phyloP scores from a whole-genome alignment of 495 filamentous ascomycete species.

The Elaphomyces granulatus region DNA sequence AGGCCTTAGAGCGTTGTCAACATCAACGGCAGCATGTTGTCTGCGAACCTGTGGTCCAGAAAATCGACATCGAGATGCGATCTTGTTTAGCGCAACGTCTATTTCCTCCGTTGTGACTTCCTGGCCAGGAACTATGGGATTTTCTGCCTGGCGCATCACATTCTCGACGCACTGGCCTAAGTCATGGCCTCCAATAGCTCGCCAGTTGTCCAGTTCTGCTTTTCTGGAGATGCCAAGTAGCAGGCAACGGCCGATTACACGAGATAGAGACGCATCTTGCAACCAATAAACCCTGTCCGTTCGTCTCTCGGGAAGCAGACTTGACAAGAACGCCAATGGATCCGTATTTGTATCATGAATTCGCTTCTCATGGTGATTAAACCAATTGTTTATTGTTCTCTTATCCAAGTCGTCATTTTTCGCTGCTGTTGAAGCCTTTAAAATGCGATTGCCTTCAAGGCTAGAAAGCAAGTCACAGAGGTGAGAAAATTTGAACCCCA shows the following conservation, averaged over 20 bases:
- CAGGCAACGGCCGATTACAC: slow-evolving; percentile 48
- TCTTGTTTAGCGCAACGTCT: slow-evolving; percentile 43
- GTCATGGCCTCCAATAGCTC: slow-evolving; percentile 41
- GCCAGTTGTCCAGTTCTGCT: slow-evolving; percentile 49
- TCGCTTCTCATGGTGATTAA: slow-evolving; percentile 34
- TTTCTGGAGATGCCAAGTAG: slow-evolving; percentile 42
- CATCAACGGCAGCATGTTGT: slow-evolving; percentile 25
- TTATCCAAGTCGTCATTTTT: slow-evolving; percentile 20
- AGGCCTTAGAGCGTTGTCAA: slow-evolving; percentile 34
- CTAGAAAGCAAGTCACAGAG: slow-evolving; percentile 47
- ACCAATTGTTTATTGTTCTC: slow-evolving; percentile 42
- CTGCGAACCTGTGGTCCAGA: slow-evolving; percentile 50
- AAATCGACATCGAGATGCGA: slow-evolving; percentile 53
- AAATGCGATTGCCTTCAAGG: slow-evolving; percentile 31
- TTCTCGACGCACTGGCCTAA: slow-evolving; percentile 54
- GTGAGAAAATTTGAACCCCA: slow-evolving; percentile 47
- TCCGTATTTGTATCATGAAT: slow-evolving; percentile 39
- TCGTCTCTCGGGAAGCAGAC: slow-evolving; percentile 58
- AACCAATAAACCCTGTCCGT: slow-evolving; percentile 62
- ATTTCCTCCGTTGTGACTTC: slow-evolving; percentile 60
- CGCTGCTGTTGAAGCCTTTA: slow-evolving; percentile 23
- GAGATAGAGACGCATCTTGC: slow-evolving; percentile 42
- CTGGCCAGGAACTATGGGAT: slow-evolving; percentile 20
- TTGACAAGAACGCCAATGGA: slow-evolving; percentile 48
- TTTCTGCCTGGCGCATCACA: slow-evolving; percentile 50